Evolutionary conservation across 2,329 filamentous ascomycete genomes (phyloP), one percentile per base, ranked within the genome.

Genomic region (Fusarium nisikadoi): DNA sequence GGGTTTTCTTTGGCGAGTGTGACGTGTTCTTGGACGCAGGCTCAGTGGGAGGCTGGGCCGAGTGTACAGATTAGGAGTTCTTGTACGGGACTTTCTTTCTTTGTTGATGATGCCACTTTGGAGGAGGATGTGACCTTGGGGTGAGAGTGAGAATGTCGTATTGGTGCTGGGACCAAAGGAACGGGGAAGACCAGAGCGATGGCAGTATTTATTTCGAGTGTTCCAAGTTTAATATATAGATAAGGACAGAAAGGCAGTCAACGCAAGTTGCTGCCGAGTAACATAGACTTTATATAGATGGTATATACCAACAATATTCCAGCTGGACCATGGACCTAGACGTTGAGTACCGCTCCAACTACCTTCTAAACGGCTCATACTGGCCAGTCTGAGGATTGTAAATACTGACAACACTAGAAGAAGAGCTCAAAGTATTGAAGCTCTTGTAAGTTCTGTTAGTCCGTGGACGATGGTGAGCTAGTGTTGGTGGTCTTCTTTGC

Each of bases 371-470:
- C 2, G 65, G 65, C 12, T 68, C 65, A 9, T 68, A 68, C 20
- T 68, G 65, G 5, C 65, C 65, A 2, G 50, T 69, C 0, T 68
- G 16, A 14, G 58, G 58, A 14, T 68, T 68, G 6, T 69, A 69
- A 31, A 69, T 69, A 4, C 65, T 68, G 1, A 69, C 27, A 5
- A 47, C 12, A 46, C 65, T 68, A 29, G 65, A 68, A 3, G 57
- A 33, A 0, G 65, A 69, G 31, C 65, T 69, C n/a, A 47, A 14
- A 9, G 58, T 31, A 23, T 68, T 46, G 16, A 69, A 69, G 17
- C 57, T 68, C 20, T 64, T 68, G 12, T 58, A 64, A 2, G 65
- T 68, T 8, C 65, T 69, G 5, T 58, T 64, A 9, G 65, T 68
- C 12, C 65, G n/a, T 16, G 65, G 65, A 5, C 58, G 65, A 19